Base-by-base conservation (phyloP, 306 rosid species). In the Trifolium pratense region DNA sequence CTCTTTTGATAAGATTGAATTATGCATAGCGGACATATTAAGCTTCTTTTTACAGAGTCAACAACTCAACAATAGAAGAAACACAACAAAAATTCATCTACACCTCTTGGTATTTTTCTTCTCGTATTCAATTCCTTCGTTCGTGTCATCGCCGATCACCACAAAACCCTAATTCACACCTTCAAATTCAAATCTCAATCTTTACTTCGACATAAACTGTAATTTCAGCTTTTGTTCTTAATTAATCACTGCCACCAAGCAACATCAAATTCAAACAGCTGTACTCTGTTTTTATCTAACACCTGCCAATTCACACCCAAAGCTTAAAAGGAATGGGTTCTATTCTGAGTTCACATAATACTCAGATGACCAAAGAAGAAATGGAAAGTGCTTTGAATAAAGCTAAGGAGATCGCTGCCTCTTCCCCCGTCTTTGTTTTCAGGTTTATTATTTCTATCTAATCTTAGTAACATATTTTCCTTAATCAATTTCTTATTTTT, bases 381-480 rank as follows among this genome's bases (percentile, higher is more conserved):
- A 63, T 56, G 57, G 82, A 80, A 80, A 66, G 60, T 63, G 77
- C 77, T 3, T 61, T 80, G 79, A 68, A 76, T 46, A 83, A 83
- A 73, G 82, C 80, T 16, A 80, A 80, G 74, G 62, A 68, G 43
- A 61, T 68, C 5, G 79, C 45, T 8, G 70, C 84, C 66, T 80
- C 82, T 7, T 11, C 84, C 56, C 77, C 87, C 1, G 80, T 76
- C 31, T 7, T 80, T 53, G 70, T 83, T 55, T 83, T 79, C 68
- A 83, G 84, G 87, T 83, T 25, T 39, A 20, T 40, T 14, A 2
- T 39, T 57, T 25, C 43, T 5, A 21, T 21, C 36, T 58, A 76
- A 23, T 32, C 43, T 25, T 6, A 12, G 2, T 65, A 64, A 39
- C 43, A 15, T 55, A 11, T n/a, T 49, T 66, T 67, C 1, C 10